Evolutionary conservation across 805 yeast species (phyloP), one percentile per base, ranked within the genome.

Genomic region (Candida yuanshanica): DNA sequence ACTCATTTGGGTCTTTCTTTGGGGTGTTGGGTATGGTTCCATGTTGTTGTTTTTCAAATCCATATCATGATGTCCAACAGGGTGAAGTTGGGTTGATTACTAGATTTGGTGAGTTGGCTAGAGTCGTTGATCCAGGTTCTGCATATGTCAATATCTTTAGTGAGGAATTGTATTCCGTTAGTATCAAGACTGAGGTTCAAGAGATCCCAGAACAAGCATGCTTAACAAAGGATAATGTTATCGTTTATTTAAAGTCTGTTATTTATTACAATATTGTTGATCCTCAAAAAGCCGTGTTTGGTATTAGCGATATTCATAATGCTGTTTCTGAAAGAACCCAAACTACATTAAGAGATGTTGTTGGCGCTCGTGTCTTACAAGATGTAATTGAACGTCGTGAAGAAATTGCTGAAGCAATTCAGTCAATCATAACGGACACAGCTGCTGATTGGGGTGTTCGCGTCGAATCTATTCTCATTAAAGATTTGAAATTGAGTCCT

Each of bases 321-420:
- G 83, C 88, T 14, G 68, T 81, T 40, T 62, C 68, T 39, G 87
- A 81, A 57, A 68, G 87, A 56, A 80, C 87, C 5, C 85, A 81
- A 60, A 81, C 86, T 33, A 81, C 89, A 4, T 64, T 81, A 53
- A 69, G 89, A 58, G 85, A 81, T 49, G 89, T 81, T 18, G 72
- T 80, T 41, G 89, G 89, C 47, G 68, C 81, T 25, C 63, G 85
- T 37, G 68, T 66, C 17, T 65, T 81, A 51, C 89, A 81, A 62
- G 88, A 81, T 50, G 83, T 81, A 18, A 80, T 81, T 51, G 88
- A 81, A 54, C 76, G 80, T 56, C 64, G 89, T 48, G 88, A 81
- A 50, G 84, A 81, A 58, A 72, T 81, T 47, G 87, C 88, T 17
- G 75, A 68, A 37, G 66, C 81, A 20, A 81, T 81, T 51, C 81